Percentiles rank a stretch among this genome's conserved stretches.
These are phyloP conservation scores for Lasiosphaeriaceae sp. DNA, from an alignment of 495 filamentous ascomycete genomes.

Conservation along the genomic window DNA sequence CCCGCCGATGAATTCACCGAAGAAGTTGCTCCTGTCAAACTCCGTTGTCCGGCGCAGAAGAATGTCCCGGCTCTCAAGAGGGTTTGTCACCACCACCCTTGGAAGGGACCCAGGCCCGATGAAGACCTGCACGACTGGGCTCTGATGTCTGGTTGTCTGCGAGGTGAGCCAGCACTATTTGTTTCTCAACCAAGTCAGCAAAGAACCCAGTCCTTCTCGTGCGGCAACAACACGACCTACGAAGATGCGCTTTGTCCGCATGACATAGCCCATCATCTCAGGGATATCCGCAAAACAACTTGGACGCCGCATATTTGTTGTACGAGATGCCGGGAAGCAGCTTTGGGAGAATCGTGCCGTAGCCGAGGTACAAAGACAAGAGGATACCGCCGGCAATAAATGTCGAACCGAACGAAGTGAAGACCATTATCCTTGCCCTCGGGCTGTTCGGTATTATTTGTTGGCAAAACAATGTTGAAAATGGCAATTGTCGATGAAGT, in stretches of 20 bases:
- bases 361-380: slow-evolving; percentile 8
- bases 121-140: slow-evolving; percentile 40
- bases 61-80: slow-evolving; percentile 38
- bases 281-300: slow-evolving; percentile 32
- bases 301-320: slow-evolving; percentile 25
- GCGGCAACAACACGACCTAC: slow-evolving; percentile 4
- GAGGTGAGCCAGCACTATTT: slow-evolving; percentile 24
- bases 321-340: slow-evolving; percentile 39
- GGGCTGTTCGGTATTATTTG: too few relatives aligned
- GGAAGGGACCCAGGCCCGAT: slow-evolving; percentile 32
- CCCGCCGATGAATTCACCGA: slow-evolving; percentile 21
- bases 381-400: neutral
- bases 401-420: too few relatives aligned
- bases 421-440: too few relatives aligned
- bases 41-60: slow-evolving; percentile 36
- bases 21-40: slow-evolving; percentile 33
- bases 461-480: too few relatives aligned
- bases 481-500: too few relatives aligned
- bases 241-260: slow-evolving; percentile 19
- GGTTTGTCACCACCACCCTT: slow-evolving; percentile 37
- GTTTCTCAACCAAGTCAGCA: neutral
- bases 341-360: slow-evolving; percentile 19
- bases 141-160: slow-evolving; percentile 22
- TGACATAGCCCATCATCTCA: slow-evolving; percentile 24
- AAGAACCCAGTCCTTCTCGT: neutral